Percentiles rank a stretch among this genome's conserved stretches.
Evolutionary conservation across 306 rosid genomes (phyloP).

Genomic region (Begonia fuchsioides): DNA sequence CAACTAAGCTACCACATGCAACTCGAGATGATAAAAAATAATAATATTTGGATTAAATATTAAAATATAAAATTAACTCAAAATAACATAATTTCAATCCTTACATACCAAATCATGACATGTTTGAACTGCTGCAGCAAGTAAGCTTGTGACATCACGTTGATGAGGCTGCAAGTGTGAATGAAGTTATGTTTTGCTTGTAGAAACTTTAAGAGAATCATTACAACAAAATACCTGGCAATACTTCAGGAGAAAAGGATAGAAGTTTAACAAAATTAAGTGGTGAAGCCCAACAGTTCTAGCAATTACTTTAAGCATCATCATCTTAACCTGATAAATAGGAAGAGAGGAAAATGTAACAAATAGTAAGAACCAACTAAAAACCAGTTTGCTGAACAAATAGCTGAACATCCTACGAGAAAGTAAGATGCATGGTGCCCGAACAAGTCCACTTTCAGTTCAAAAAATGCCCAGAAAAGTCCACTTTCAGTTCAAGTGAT

Average conservation of each 20-base stretch:
- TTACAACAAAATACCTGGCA: conserved; percentile 33
- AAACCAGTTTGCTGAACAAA: too few species aligned
- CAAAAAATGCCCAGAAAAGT: too few species aligned
- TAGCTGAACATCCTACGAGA: too few species aligned
- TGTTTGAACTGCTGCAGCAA: conserved; percentile 82
- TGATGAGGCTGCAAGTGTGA: conserved; percentile 56
- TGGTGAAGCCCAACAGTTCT: conserved; percentile 77
- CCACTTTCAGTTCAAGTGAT: too few species aligned
- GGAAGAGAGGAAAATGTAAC: conserved; percentile 9
- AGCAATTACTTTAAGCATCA: conserved; percentile 79
- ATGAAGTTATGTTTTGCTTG: conserved; percentile 6
- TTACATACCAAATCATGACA: conserved; percentile 81
- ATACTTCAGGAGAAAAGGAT: conserved; percentile 58
- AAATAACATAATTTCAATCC: conserved; percentile 2
- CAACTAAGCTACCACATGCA: too few species aligned
- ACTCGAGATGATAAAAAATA: too few species aligned
- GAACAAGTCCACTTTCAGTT: too few species aligned
- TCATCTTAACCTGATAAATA: conserved; percentile 65
- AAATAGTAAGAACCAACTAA: conserved; percentile 2
- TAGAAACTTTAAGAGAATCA: neutral
- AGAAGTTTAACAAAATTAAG: conserved; percentile 48
- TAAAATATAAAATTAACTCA: neutral
- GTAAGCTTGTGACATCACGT: conserved; percentile 58
- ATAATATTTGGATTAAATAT: neutral
- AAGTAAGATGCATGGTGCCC: too few species aligned